Base-by-base conservation (phyloP, 2,329 filamentous ascomycete genomes). In the Hymenoscyphus scutula region DNA sequence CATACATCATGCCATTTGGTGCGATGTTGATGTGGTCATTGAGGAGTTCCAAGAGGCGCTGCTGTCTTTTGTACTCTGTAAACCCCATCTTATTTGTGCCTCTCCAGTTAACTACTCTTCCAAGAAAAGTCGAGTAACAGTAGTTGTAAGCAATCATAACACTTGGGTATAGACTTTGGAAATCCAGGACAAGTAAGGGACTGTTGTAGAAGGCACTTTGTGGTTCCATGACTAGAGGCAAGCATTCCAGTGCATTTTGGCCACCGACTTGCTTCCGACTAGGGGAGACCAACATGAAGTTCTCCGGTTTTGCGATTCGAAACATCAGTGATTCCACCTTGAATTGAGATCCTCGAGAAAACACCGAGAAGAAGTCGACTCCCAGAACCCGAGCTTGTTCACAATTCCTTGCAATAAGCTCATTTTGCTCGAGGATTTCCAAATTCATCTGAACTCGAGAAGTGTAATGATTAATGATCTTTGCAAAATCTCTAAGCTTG, bases 111-210 rank as follows among this genome's bases (percentile, higher is more conserved):
- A 87, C 85, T 45, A 97, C 87, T 32, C 95, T 86, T 0, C 95
- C 95, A 0, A 98, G 81, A 69, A 93, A 99, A 0, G 95, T 99
- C 0, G 95, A 98, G 74, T 99, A 99, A 78, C 95, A 99, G 74
- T 97, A 95, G 72, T 99, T 99, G 79, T 99, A 98, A 0, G 95
- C 95, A 73, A 99, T 98, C 92, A 99, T 97, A 64, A 98, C 89
- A 75, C 93, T 97, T 0, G 95, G 95, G 68, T 99, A 99, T 56
- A 99, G 78, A 64, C 92, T 96, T 73, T 98, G 94, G 67, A 99
- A 99, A 76, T 99, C 95, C 6, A 99, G 81, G 0, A 99, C 95
- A 3, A 99, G 74, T 0, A 99, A 75, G 0, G 95, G 95, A 65
- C 91, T 95, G 62, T 81, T 92, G 76, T 99, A 99, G 73, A 99